A percentile compares a stretch with the other conserved stretches of the same genome.
These are phyloP conservation scores for Acanthamoeba rhysodes DNA, from an alignment of 208 protist genomes.

Conservation along the genomic window DNA sequence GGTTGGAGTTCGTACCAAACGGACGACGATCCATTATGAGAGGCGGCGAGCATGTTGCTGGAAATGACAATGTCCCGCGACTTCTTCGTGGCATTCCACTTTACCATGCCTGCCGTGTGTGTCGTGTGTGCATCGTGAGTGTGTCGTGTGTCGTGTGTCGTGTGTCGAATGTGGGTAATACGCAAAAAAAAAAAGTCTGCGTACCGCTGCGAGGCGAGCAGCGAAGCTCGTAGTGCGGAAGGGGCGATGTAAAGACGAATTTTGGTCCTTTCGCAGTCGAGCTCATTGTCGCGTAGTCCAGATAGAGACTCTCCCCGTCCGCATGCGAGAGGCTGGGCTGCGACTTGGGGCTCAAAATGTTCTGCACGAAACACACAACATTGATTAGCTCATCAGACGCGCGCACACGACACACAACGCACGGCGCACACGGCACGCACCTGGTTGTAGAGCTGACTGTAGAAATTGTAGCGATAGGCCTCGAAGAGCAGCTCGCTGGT, in stretches of 20 bases:
- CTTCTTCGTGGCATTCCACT: constrained; percentile 5
- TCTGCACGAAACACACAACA: too few relatives aligned
- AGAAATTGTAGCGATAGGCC: constrained; percentile 54
- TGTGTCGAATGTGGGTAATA: not conserved
- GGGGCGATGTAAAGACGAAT: not conserved
- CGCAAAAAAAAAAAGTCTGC: too few relatives aligned
- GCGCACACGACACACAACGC: not conserved
- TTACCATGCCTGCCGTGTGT: not conserved
- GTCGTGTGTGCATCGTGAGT: not conserved
- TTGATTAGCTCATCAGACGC: not conserved
- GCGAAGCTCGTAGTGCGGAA: not conserved
- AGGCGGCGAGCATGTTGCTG: not conserved
- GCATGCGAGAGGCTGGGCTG: too few relatives aligned
- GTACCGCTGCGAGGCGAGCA: not conserved
- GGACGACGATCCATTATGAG: constrained; percentile 1
- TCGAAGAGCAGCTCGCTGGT: not conserved
- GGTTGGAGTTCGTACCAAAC: not conserved
- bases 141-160: not conserved
- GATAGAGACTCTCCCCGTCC: not conserved
- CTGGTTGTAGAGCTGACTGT: constrained; percentile 42
- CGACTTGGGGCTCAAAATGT: not conserved
- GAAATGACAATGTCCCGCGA: not conserved
- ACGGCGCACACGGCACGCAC: not conserved
- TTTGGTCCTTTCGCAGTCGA: not conserved
- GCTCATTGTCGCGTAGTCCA: not conserved